Conservation (phyloP, 2,329 filamentous ascomycete genomes). For the Exophiala sp. region DNA sequence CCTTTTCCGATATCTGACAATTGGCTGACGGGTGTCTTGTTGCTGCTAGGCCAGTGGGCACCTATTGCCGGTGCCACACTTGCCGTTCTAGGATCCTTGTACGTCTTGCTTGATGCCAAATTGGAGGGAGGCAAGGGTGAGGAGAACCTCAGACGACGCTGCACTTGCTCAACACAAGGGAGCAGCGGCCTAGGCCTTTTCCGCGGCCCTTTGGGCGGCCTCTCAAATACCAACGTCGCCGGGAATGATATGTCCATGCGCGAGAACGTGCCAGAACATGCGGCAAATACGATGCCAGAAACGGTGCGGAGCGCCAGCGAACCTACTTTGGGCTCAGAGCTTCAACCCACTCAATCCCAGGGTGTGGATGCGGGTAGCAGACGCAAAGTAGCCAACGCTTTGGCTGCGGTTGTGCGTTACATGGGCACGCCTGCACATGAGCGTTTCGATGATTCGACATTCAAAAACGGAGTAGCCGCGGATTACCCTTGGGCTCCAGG, state of each 20-base stretch:
- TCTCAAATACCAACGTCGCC: neutral
- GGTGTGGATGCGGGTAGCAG: neutral
- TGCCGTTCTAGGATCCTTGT: conserved; percentile 54
- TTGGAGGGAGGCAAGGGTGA: neutral
- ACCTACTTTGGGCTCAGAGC: neutral
- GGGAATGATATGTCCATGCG: neutral
- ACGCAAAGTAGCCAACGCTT: neutral
- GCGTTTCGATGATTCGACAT: neutral
- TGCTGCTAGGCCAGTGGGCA: conserved; percentile 33
- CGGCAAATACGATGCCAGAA: neutral
- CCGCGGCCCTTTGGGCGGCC: neutral
- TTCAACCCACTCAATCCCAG: neutral
- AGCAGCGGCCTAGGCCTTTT: too few species aligned
- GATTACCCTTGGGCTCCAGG: neutral
- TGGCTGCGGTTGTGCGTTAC: neutral
- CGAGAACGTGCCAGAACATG: neutral
- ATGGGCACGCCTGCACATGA: neutral
- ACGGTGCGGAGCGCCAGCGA: neutral
- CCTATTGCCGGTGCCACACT: conserved; percentile 50
- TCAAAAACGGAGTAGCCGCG: neutral
- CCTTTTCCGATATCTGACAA: neutral
- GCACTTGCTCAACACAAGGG: neutral
- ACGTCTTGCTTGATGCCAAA: conserved; percentile 40
- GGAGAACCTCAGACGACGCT: neutral
- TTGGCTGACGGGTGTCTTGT: conserved; percentile 5